Percentiles rank a stretch among this genome's conserved stretches.
These are phyloP conservation scores for Macrophomina pseudophaseolina DNA, from an alignment of 2,329 filamentous ascomycete species.

Conservation along the genomic window DNA sequence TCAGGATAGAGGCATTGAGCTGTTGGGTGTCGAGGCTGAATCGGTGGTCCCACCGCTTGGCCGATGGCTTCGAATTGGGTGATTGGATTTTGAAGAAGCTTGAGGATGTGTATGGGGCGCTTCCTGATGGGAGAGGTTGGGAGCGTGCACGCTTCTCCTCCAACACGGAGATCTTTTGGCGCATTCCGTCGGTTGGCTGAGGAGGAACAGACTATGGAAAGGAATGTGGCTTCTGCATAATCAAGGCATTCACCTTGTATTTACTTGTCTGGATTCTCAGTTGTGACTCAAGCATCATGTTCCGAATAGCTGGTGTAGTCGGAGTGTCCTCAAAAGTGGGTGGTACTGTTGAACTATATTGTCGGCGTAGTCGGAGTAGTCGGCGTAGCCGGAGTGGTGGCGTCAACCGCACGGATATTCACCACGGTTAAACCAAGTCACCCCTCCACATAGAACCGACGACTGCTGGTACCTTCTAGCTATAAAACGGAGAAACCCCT, in stretches of 20 bases:
- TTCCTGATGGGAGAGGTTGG: background rate
- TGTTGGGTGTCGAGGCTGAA: background rate
- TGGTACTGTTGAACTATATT: background rate
- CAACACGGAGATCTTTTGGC: background rate
- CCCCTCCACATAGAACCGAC: no score
- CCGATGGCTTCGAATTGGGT: background rate
- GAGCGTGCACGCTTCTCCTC: background rate
- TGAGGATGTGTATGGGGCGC: background rate
- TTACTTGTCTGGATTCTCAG: background rate
- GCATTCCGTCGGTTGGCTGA: background rate
- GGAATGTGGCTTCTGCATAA: no score
- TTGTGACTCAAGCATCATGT: background rate
- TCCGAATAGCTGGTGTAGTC: background rate
- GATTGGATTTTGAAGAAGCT: background rate
- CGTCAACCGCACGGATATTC: background rate
- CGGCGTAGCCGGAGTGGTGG: constrained; percentile 8
- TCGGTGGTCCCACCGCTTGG: background rate
- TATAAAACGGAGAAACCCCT: background rate
- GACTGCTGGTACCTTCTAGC: no score
- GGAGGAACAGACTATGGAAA: no score
- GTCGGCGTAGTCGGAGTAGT: constrained; percentile 4
- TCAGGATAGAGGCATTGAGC: background rate
- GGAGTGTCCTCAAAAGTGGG: background rate
- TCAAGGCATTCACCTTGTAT: no score
- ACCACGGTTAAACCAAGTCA: no score